phyloP scores from a whole-genome alignment of 1,284 basidiomycete genomes.

The Pascua sp. region DNA sequence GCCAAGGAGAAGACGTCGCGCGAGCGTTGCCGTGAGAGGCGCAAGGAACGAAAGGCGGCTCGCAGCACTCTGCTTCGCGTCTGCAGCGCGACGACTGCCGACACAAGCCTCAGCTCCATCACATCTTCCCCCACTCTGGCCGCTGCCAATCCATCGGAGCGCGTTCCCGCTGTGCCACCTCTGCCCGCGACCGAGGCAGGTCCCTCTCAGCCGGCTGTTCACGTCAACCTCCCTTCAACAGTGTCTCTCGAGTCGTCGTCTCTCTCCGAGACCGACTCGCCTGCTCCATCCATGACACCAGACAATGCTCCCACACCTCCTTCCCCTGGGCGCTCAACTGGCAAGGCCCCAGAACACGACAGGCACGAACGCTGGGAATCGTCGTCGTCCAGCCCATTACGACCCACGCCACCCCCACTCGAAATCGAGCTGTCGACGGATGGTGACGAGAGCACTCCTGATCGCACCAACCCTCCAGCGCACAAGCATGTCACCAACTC shows the following conservation, averaged over 20 bases:
- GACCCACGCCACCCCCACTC: not conserved
- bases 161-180: not conserved
- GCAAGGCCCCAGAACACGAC: not conserved
- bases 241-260: no score
- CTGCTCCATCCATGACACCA: not conserved
- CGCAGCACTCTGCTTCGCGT: not conserved
- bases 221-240: no score
- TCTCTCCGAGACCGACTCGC: not conserved
- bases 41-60: slow-evolving; percentile 26
- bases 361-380: not conserved
- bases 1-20: slow-evolving; percentile 14
- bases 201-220: not conserved
- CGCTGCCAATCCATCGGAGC: no score
- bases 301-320: not conserved
- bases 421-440: slow-evolving; percentile 14
- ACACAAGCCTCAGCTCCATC: not conserved
- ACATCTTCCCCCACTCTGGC: not conserved
- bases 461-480: not conserved
- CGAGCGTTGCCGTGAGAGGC: slow-evolving; percentile 33
- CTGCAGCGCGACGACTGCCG: not conserved
- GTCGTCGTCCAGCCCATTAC: not conserved
- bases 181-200: not conserved
- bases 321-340: not conserved
- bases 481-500: not conserved
- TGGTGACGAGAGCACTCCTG: slow-evolving; percentile 3